Base-by-base conservation (phyloP, 2,329 filamentous ascomycete genomes). In the Beauveria australis region DNA sequence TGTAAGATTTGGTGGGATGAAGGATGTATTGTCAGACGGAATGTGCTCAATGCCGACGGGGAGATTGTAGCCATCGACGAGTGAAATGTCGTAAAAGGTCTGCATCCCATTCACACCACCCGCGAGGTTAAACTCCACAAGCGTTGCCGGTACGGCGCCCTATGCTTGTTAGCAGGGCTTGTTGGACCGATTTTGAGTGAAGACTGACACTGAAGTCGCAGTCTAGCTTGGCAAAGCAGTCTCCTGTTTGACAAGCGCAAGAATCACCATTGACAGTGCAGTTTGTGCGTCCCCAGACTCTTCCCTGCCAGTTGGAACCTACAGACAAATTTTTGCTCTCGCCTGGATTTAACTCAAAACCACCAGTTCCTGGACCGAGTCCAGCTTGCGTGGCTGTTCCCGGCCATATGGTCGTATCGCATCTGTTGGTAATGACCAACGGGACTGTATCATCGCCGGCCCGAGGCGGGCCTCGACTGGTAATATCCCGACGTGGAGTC, bases 41-140 rank as follows among this genome's bases (percentile, higher is more conserved):
- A 84, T 77, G 66, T 85, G 82, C 59, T 80, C 78, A 69, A 85
- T 83, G 33, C 83, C 87, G 63, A 92, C 70, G 1, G 89, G 88
- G 1, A 93, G 74, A 69, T 93, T 93, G 79, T 93, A 93, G 53
- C 90, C 90, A 69, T 94, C 90, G 24, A 94, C 90, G 3, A 93
- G 79, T 46, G 89, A 92, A 64, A 94, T 89, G 72, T 94, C 90
- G 74, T 92, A 93, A 71, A 91, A 94, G 10, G 86, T 88, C 69
- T 92, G 87, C 62, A 70, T 73, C 53, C 76, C 76, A 24, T 78
- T 77, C 48, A 80, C 75, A 33, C 87, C 86, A 30, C 87, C 88
- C 54, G 84, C 81, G 18, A 93, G 80, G 59, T 88, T 91, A 73
- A 94, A 92, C 70, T 95, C 91, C 44, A 88, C 89, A 14, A 95